Base-by-base conservation (phyloP, 164 flowering plant species). In the Pachysandra terminalis region DNA sequence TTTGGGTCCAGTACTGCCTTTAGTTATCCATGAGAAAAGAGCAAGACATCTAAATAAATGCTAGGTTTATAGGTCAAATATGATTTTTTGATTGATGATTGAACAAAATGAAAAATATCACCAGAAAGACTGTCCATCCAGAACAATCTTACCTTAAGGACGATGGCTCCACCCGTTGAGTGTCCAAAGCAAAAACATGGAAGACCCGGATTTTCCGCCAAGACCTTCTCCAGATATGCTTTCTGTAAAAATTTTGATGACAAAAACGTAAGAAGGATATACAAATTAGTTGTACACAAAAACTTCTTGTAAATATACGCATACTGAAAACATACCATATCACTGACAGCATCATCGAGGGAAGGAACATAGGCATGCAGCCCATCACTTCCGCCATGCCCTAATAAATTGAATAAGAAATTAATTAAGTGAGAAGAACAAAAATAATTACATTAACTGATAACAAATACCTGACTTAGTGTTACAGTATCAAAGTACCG, bases 371-470 rank as follows among this genome's bases (percentile, higher is more conserved):
- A 93, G 19, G 84, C 98, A 77, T 93, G 98, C 76, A 93, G 74
- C 27, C 91, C 93, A 76, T 89, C 98, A 67, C 93, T 93, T 69
- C 98, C 98, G 67, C 98, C 98, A 73, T 93, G 98, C 23, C 98
- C 98, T 93, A 49, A 41, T 9, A 51, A 24, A 57, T 40, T 41
- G 49, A 51, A 23, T 13, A 68, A 16, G 9, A 53, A 23, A 19
- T 28, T 28, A n/a, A 26, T 65, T 22, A 21, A 61, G n/a, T n/a
- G 5, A 32, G 19, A 15, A 60, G 14, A 60, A 10, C n/a, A 8
- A 28, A 22, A 24, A 26, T 16, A 19, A 58, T 13, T 1, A 45
- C 51, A 45, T 45, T 7, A 32, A 32, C 37, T 3, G 37, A 32
- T 32, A 32, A 32, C 7, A 32, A n/a, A n/a, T n/a, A n/a, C n/a